phyloP scores from a whole-genome alignment of 176 grass and related monocot species.

The Zea luxurians region DNA sequence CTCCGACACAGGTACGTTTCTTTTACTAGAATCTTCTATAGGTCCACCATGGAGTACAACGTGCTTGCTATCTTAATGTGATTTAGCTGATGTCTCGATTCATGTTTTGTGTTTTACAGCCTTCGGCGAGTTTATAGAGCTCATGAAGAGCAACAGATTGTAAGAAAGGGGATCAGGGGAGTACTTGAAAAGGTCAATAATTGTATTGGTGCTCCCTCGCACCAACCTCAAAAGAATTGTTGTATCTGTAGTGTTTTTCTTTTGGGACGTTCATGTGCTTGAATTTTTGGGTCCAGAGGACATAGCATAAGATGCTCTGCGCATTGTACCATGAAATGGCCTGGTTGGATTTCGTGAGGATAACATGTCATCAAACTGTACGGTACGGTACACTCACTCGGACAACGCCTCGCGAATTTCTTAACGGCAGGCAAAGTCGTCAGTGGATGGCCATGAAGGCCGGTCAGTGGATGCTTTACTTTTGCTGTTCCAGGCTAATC shows the following conservation, averaged over 20 bases:
- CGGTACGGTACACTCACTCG: not conserved
- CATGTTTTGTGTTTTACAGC: conserved; percentile 51
- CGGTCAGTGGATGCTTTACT: not conserved
- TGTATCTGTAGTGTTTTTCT: not conserved
- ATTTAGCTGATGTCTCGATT: not conserved
- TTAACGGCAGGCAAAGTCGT: not conserved
- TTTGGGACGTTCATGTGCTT: not conserved
- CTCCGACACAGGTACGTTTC: conserved; percentile 72
- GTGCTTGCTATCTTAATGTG: not conserved
- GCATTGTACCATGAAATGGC: not conserved
- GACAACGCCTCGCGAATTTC: not conserved
- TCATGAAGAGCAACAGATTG: conserved; percentile 73
- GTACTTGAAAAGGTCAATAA: conserved; percentile 1
- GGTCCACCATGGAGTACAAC: not conserved
- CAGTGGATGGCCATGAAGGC: not conserved
- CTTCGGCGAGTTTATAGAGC: conserved; percentile 83
- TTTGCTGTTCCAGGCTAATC: conserved; percentile 14
- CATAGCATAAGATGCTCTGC: conserved; percentile 33
- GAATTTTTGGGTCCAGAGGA: not conserved
- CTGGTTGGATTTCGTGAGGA: conserved; percentile 7
- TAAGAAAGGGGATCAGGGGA: conserved; percentile 25
- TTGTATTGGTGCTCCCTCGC: not conserved
- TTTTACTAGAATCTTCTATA: not conserved
- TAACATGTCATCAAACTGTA: not conserved
- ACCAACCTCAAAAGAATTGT: conserved; percentile 4